phyloP scores from a whole-genome alignment of 1,139 yeast genomes.

The Diutina sp. region DNA sequence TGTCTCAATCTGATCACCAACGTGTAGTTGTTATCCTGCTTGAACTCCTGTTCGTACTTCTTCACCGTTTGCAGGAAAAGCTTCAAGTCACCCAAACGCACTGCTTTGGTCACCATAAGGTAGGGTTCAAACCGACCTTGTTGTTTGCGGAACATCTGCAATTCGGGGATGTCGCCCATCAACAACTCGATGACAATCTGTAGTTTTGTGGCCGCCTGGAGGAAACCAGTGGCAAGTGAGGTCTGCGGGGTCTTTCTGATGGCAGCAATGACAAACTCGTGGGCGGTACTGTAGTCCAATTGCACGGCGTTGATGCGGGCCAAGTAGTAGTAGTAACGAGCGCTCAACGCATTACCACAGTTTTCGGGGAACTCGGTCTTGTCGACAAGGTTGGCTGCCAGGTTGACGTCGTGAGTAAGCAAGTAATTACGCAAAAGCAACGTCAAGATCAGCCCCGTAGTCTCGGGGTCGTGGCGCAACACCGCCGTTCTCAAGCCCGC shows the following conservation, averaged over 20 bases:
- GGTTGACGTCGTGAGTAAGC: slow-evolving; percentile 66
- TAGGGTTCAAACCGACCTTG: slow-evolving; percentile 58
- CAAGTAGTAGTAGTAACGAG: slow-evolving; percentile 82
- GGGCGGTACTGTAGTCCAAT: slow-evolving; percentile 83
- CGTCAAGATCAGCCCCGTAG: slow-evolving; percentile 79
- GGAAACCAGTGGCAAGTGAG: slow-evolving; percentile 68
- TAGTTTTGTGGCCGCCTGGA: slow-evolving; percentile 83
- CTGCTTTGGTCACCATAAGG: slow-evolving; percentile 81
- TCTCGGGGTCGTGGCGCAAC: slow-evolving; percentile 84
- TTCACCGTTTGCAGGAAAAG: slow-evolving; percentile 66
- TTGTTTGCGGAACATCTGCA: slow-evolving; percentile 51
- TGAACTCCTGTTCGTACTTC: slow-evolving; percentile 48
- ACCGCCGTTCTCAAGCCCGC: slow-evolving; percentile 78
- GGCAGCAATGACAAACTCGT: slow-evolving; percentile 83
- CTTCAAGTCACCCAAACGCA: slow-evolving; percentile 79
- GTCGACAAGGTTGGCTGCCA: slow-evolving; percentile 81
- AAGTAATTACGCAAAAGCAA: slow-evolving; percentile 72
- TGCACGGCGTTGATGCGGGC: slow-evolving; percentile 88
- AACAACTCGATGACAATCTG: slow-evolving; percentile 80
- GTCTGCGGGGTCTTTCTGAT: slow-evolving; percentile 97
- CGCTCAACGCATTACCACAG: slow-evolving; percentile 81
- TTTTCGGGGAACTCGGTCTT: slow-evolving; percentile 79
- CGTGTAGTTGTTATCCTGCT: slow-evolving; percentile 72
- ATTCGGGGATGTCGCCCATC: slow-evolving; percentile 97
- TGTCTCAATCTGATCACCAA: slow-evolving; percentile 85